phyloP scores from a whole-genome alignment of 2,329 filamentous ascomycete species.

The Fusarium goolgardi region DNA sequence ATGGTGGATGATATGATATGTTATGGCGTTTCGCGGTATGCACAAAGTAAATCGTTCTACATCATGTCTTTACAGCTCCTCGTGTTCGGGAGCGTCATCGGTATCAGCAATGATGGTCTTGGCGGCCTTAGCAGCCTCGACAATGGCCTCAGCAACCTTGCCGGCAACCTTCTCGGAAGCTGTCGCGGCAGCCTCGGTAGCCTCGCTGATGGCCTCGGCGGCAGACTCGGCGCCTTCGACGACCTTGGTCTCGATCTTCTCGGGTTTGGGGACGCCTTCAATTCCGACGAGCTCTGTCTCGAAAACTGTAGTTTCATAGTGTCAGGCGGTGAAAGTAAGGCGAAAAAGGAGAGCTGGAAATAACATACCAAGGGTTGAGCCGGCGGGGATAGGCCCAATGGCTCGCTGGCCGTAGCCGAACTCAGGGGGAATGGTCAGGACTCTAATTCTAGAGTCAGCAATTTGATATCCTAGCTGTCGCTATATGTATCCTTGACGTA shows the following conservation, averaged over 20 bases:
- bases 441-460: slow-evolving; percentile 58
- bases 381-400: slow-evolving; percentile 85
- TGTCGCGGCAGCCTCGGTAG: slow-evolving; percentile 52
- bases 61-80: slow-evolving; percentile 63
- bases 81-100: slow-evolving; percentile 68
- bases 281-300: slow-evolving; percentile 92
- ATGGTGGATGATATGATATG: slow-evolving; percentile 5
- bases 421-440: slow-evolving; percentile 88
- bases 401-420: slow-evolving; percentile 81
- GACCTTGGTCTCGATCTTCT: slow-evolving; percentile 51
- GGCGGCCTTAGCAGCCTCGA: slow-evolving; percentile 63
- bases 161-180: slow-evolving; percentile 55
- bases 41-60: slow-evolving; percentile 19
- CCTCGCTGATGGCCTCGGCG: slow-evolving; percentile 51
- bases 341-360: slow-evolving; percentile 20
- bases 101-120: slow-evolving; percentile 66
- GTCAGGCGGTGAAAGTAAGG: slow-evolving; percentile 30
- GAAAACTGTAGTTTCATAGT: slow-evolving; percentile 69
- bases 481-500: slow-evolving; percentile 48
- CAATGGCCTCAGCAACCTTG: slow-evolving; percentile 59
- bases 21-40: slow-evolving; percentile 21
- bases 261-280: slow-evolving; percentile 69
- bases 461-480: background rate
- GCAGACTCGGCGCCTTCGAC: slow-evolving; percentile 44
- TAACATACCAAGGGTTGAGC: slow-evolving; percentile 76